Evolutionary conservation across 148 eudicot genomes (phyloP).

Genomic region (Cornus kousa): DNA sequence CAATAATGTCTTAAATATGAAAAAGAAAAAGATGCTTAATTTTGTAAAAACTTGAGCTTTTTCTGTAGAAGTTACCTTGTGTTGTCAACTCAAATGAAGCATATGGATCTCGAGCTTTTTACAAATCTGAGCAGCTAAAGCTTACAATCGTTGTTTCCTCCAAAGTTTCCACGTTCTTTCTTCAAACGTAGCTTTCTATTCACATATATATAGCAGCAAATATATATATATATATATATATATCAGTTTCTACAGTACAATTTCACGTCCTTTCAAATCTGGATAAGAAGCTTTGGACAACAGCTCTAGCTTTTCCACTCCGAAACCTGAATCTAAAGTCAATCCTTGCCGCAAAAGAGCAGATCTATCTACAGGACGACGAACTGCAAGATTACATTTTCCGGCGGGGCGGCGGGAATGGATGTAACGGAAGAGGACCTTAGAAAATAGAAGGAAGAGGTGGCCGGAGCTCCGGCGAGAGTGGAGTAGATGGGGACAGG

Average conservation of each 20-base stretch:
- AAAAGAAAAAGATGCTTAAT: neutral
- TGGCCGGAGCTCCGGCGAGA: neutral
- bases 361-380: conserved; percentile 5
- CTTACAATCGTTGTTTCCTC: neutral
- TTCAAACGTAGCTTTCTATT: neutral
- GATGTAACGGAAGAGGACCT: neutral
- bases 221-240: neutral
- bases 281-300: neutral
- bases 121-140: neutral
- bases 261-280: neutral
- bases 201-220: too few species aligned
- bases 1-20: neutral
- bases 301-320: neutral
- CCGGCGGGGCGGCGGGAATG: conserved; percentile 37
- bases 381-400: conserved; percentile 6
- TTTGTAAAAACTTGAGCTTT: too few species aligned
- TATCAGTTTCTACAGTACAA: too few species aligned
- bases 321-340: neutral
- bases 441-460: neutral
- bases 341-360: neutral
- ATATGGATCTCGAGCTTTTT: neutral
- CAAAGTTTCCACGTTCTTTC: neutral
- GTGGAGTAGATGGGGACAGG: neutral
- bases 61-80: neutral
- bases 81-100: neutral